phyloP scores from a whole-genome alignment of 2,329 filamentous ascomycete genomes.

The Sporothrix schenckii region DNA sequence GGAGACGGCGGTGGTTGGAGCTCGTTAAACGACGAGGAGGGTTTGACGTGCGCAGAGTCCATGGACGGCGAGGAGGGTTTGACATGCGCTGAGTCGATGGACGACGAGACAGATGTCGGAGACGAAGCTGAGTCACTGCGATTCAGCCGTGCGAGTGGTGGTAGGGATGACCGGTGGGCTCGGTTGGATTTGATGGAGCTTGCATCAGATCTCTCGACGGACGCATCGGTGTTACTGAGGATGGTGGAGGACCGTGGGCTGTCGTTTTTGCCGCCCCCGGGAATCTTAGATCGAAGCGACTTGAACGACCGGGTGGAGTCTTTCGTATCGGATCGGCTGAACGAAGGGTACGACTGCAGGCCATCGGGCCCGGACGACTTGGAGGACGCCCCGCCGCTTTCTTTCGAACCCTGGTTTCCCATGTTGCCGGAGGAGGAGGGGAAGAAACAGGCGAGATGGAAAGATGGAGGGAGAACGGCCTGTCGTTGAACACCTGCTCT shows the following conservation, averaged over 20 bases:
- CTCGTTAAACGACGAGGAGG: conserved; percentile 53
- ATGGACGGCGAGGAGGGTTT: conserved; percentile 47
- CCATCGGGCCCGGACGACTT: conserved; percentile 60
- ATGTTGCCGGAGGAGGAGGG: conserved; percentile 50
- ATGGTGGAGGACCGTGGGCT: conserved; percentile 78
- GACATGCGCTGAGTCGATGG: conserved; percentile 46
- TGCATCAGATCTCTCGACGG: conserved; percentile 68
- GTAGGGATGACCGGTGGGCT: conserved; percentile 57
- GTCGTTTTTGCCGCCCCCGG: conserved; percentile 70
- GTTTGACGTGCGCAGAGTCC: conserved; percentile 43
- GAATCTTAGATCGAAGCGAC: conserved; percentile 86
- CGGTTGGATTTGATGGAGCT: conserved; percentile 73
- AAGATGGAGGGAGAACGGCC: background rate
- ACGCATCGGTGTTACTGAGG: conserved; percentile 62
- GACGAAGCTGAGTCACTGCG: conserved; percentile 50
- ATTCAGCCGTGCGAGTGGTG: conserved; percentile 46
- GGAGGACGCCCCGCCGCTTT: conserved; percentile 52
- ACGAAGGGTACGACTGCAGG: conserved; percentile 85
- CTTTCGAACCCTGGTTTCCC: conserved; percentile 75
- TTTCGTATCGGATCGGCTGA: conserved; percentile 89
- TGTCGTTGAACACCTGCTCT: conserved; percentile 9
- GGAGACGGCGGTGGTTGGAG: conserved; percentile 78
- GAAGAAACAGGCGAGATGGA: conserved; percentile 36
- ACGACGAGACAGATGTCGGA: conserved; percentile 47
- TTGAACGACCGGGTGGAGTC: conserved; percentile 87